These are phyloP conservation scores for Suillus ampliporus DNA, from an alignment of 768 basidiomycete species.

Conservation along the genomic window DNA sequence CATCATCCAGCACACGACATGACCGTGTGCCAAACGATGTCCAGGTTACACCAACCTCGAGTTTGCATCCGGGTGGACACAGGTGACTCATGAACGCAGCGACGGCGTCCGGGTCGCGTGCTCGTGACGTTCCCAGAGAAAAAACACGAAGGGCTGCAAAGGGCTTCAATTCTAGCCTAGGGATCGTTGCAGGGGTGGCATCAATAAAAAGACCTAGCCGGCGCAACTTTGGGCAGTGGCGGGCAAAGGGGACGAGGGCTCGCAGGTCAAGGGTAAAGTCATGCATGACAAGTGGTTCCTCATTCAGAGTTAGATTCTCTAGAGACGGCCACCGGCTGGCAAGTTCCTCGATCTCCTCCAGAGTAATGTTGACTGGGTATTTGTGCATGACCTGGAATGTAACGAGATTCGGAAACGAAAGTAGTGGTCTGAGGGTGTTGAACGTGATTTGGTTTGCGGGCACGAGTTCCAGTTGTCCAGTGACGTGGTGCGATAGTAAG, in stretches of 20 bases:
- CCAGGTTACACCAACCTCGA: constrained; percentile 60
- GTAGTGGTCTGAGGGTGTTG: constrained; percentile 42
- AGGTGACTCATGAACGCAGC: constrained; percentile 61
- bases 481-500: constrained; percentile 35
- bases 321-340: constrained; percentile 52
- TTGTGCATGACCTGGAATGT: constrained; percentile 41
- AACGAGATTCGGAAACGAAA: constrained; percentile 35
- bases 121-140: constrained; percentile 56
- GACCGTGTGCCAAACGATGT: constrained; percentile 23
- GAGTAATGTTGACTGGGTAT: constrained; percentile 39
- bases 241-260: constrained; percentile 46
- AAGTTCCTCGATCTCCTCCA: constrained; percentile 50
- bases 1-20: constrained; percentile 16
- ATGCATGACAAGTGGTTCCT: constrained; percentile 46
- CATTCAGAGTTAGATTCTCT: constrained; percentile 50
- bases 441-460: constrained; percentile 39
- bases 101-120: constrained; percentile 47
- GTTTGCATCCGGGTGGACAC: constrained; percentile 46
- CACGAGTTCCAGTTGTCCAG: constrained; percentile 19
- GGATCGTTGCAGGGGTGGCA: constrained; percentile 34
- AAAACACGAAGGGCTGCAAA: constrained; percentile 34
- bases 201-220: constrained; percentile 45
- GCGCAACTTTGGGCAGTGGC: constrained; percentile 43
- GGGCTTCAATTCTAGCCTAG: constrained; percentile 16
- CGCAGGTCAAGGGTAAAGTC: constrained; percentile 40